phyloP scores from a whole-genome alignment of 1,284 basidiomycete species.

The Sutorius eximius region DNA sequence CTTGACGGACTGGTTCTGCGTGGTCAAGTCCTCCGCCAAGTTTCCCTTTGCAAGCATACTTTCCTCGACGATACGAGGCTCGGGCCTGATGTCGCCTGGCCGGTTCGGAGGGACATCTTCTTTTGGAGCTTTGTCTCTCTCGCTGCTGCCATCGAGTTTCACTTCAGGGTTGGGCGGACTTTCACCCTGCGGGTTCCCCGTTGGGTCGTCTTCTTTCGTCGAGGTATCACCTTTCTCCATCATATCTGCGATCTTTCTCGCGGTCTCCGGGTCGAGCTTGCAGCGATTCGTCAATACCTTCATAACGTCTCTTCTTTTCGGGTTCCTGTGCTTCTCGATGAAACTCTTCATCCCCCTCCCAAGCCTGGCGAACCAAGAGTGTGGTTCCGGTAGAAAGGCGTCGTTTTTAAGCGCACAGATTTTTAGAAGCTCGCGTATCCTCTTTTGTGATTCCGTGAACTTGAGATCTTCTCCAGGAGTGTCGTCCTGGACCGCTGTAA shows the following conservation, averaged over 20 bases:
- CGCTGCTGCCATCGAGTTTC: neutral
- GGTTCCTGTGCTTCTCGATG: slow-evolving; percentile 14
- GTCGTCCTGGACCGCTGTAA: slow-evolving; percentile 38
- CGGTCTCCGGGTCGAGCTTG: slow-evolving; percentile 30
- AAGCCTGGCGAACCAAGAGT: slow-evolving; percentile 22
- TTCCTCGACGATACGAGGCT: neutral
- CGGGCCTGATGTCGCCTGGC: neutral
- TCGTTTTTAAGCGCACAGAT: slow-evolving; percentile 16
- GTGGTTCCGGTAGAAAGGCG: slow-evolving; percentile 17
- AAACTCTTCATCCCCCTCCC: slow-evolving; percentile 18
- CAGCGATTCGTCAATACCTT: slow-evolving; percentile 28
- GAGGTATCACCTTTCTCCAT: slow-evolving; percentile 22
- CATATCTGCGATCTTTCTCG: slow-evolving; percentile 24
- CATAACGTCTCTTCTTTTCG: slow-evolving; percentile 24
- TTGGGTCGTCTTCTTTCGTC: slow-evolving; percentile 1
- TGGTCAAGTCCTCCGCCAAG: neutral
- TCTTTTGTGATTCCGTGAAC: slow-evolving; percentile 21
- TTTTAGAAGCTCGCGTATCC: slow-evolving; percentile 23
- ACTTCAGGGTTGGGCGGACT: neutral
- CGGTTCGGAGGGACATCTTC: neutral
- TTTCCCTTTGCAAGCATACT: neutral
- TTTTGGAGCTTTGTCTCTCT: neutral
- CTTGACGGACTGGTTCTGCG: neutral
- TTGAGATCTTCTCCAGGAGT: slow-evolving; percentile 24
- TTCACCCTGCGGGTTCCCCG: neutral